Evolutionary conservation across 2,329 filamentous ascomycete species (phyloP).

Genomic region (Cordyceps fumosorosea): DNA sequence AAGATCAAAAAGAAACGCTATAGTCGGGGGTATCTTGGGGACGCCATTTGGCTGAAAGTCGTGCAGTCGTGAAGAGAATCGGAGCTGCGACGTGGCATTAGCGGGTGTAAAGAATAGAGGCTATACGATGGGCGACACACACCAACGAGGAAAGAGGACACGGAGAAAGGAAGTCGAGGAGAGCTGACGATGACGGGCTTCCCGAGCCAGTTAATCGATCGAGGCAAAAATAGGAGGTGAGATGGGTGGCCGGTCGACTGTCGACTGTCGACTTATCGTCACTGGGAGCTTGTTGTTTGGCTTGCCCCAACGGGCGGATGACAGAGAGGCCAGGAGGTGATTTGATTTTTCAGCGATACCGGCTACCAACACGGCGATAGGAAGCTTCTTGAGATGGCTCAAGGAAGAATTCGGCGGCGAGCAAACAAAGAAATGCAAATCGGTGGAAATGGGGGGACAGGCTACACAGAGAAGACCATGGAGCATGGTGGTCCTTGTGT

Average conservation of each 20-base stretch:
- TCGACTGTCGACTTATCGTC: not conserved
- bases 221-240: not conserved
- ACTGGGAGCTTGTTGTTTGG: constrained; percentile 1
- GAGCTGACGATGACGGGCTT: not conserved
- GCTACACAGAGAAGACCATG: not conserved
- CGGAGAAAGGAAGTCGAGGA: not conserved
- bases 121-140: not conserved
- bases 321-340: not conserved
- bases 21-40: constrained; percentile 20
- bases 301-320: constrained; percentile 13
- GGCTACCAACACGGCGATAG: not conserved
- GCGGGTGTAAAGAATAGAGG: not conserved
- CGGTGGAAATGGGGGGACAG: constrained; percentile 7
- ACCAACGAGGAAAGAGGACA: not conserved
- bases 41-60: constrained; percentile 24
- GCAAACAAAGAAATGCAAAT: not conserved
- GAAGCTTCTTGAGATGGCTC: not conserved
- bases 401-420: not conserved
- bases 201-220: not conserved
- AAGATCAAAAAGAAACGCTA: constrained; percentile 10
- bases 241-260: not conserved
- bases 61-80: constrained; percentile 17
- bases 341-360: not conserved
- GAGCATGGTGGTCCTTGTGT: constrained; percentile 2
- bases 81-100: constrained; percentile 5